Conservation (phyloP, 2,329 filamentous ascomycete species). For the Aspergillus chevalieri region DNA sequence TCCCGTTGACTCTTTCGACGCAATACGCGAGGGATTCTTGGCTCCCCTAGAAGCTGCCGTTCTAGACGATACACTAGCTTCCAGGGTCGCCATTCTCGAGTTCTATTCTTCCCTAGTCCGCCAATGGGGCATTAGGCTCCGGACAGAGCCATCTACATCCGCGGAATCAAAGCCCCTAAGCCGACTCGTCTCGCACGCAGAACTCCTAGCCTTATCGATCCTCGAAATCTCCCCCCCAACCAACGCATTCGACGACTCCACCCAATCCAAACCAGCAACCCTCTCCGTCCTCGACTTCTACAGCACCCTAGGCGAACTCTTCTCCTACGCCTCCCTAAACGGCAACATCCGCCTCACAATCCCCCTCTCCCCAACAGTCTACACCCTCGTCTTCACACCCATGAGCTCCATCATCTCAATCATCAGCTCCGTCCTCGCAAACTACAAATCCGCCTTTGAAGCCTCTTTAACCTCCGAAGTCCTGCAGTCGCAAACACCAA, state of each 20-base stretch:
- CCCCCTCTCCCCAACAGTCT: slow-evolving; percentile 62
- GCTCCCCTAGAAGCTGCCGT: slow-evolving; percentile 36
- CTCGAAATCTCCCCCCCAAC: slow-evolving; percentile 47
- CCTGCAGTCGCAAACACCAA: slow-evolving; percentile 24
- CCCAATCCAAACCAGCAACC: slow-evolving; percentile 30
- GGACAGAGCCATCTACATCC: slow-evolving; percentile 19
- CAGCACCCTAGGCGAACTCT: slow-evolving; percentile 55
- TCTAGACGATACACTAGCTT: slow-evolving; percentile 33
- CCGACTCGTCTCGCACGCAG: slow-evolving; percentile 47
- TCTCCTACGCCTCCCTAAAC: slow-evolving; percentile 48
- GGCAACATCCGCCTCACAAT: slow-evolving; percentile 59
- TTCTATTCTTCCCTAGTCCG: slow-evolving; percentile 64
- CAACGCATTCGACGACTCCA: slow-evolving; percentile 3
- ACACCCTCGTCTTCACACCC: slow-evolving; percentile 62
- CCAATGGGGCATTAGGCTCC: slow-evolving; percentile 42
- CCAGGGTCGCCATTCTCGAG: slow-evolving; percentile 55
- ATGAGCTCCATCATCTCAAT: slow-evolving; percentile 61
- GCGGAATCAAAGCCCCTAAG: slow-evolving; percentile 27
- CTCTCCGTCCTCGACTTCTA: slow-evolving; percentile 62
- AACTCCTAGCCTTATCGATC: slow-evolving; percentile 52
- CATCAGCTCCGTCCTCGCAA: slow-evolving; percentile 62
- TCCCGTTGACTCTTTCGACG: slow-evolving; percentile 24
- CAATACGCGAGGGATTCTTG: slow-evolving; percentile 34
- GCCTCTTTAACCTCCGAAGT: slow-evolving; percentile 44
- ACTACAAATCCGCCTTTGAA: slow-evolving; percentile 71